These are phyloP conservation scores for Calycina marina DNA, from an alignment of 2,329 filamentous ascomycete genomes.

Conservation along the genomic window DNA sequence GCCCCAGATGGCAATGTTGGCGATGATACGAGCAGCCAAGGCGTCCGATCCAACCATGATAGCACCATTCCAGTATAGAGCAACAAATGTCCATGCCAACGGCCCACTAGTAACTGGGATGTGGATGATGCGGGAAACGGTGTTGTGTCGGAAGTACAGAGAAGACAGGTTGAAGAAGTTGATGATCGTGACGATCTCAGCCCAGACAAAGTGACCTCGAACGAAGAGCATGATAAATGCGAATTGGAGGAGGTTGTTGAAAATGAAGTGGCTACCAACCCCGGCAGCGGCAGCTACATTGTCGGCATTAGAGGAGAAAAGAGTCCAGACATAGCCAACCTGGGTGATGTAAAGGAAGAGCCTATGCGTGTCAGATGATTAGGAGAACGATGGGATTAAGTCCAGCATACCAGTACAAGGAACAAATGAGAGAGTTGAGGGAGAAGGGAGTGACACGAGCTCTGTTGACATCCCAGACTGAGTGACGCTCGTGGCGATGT, in stretches of 20 bases:
- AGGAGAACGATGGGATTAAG: neutral
- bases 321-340: constrained; percentile 57
- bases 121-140: constrained; percentile 62
- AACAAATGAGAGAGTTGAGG: constrained; percentile 47
- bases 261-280: constrained; percentile 71
- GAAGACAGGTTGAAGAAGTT: constrained; percentile 71
- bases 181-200: constrained; percentile 60
- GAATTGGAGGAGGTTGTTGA: constrained; percentile 73
- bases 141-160: constrained; percentile 68
- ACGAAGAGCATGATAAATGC: constrained; percentile 76
- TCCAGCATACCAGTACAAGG: constrained; percentile 58
- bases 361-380: constrained; percentile 28
- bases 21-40: constrained; percentile 61
- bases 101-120: constrained; percentile 61
- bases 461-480: constrained; percentile 63
- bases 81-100: constrained; percentile 73
- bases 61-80: constrained; percentile 80
- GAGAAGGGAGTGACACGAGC: constrained; percentile 58
- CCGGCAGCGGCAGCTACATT: constrained; percentile 56
- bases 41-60: constrained; percentile 58
- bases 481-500: constrained; percentile 34
- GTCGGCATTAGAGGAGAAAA: constrained; percentile 53
- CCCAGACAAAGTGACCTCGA: constrained; percentile 57
- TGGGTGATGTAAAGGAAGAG: constrained; percentile 62
- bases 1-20: constrained; percentile 80